Evolutionary conservation across 495 filamentous ascomycete species (phyloP), one percentile per base, ranked within the genome.

Genomic region (Penicillium alfredii): DNA sequence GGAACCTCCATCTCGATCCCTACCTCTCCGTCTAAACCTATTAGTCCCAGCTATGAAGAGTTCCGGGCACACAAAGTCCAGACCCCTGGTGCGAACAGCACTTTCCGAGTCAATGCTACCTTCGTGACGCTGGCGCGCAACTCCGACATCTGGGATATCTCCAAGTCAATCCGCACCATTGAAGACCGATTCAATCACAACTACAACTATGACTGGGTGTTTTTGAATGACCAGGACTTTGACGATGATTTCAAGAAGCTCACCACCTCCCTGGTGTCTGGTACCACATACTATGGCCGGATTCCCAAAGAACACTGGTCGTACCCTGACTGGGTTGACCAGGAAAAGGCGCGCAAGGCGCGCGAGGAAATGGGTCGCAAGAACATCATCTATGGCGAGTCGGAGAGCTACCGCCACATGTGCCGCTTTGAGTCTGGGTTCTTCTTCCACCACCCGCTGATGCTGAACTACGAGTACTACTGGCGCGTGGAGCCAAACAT

Each of bases 171-270:
- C 53, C 86, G 92, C 14, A 81, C 90, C 45, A 79, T 98, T 21
- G 92, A 98, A 64, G 92, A 98, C 57, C 83, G 92, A 45, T 97
- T 98, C 78, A 98, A 98, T 64, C 76, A 79, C 47, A 82, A 88
- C 33, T 97, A 82, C 62, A 81, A 96, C 68, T 98, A 98, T 61
- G 92, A 97, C 55, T 98, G 92, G 92, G 93, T 98, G 17, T 98
- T 98, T 69, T 62, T 98, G 45, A 98, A 98, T 60, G 92, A 98
- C 56, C 76, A 87, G 55, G 83, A 86, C 1, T 98, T 98, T 50
- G 84, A 94, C 49, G 81, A 85, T 1, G 76, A 77, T 8, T 98
- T 98, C 69, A 97, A 86, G 64, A 88, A 84, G 53, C 74, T 98
- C 38, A 98, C 92, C 10, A 80, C 78, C 8, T 77, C 86, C 4